Evolutionary conservation across 169 alveolate genomes (phyloP).

Genomic region (Cryptosporidium ryanae): DNA sequence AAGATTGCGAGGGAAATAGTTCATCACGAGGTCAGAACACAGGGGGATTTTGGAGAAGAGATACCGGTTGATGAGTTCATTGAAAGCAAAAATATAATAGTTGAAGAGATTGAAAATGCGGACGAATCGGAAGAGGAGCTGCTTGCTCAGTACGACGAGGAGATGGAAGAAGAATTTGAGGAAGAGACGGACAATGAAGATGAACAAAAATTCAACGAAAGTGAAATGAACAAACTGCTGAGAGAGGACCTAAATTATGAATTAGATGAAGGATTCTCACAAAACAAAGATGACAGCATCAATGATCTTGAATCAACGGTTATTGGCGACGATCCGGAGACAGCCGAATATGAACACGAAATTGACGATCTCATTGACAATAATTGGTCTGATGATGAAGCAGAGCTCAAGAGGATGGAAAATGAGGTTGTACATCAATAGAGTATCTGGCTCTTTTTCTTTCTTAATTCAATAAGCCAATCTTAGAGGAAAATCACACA

Average conservation of each 20-base stretch:
- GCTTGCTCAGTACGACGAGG: no score
- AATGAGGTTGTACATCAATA: constrained; percentile 2
- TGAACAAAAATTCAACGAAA: constrained; percentile 2
- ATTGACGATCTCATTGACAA: constrained; percentile 31
- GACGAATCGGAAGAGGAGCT: neutral
- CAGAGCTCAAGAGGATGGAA: constrained; percentile 47
- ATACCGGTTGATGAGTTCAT: neutral
- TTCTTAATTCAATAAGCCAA: no score
- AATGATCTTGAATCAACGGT: neutral
- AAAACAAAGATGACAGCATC: constrained; percentile 2
- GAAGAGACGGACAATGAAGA: constrained; percentile 23
- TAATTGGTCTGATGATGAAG: constrained; percentile 55
- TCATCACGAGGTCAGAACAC: neutral
- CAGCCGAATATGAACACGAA: constrained; percentile 44
- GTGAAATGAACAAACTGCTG: constrained; percentile 9
- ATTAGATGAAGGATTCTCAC: constrained; percentile 54
- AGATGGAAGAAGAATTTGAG: neutral
- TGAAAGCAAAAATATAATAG: neutral
- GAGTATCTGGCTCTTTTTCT: no score
- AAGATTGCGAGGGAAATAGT: neutral
- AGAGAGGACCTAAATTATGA: constrained; percentile 26
- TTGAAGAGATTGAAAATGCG: constrained; percentile 37
- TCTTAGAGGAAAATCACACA: no score
- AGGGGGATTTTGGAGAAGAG: neutral
- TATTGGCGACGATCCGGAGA: constrained; percentile 34